phyloP scores from a whole-genome alignment of 1,284 basidiomycete species.

The Microbotryum scabiosae region DNA sequence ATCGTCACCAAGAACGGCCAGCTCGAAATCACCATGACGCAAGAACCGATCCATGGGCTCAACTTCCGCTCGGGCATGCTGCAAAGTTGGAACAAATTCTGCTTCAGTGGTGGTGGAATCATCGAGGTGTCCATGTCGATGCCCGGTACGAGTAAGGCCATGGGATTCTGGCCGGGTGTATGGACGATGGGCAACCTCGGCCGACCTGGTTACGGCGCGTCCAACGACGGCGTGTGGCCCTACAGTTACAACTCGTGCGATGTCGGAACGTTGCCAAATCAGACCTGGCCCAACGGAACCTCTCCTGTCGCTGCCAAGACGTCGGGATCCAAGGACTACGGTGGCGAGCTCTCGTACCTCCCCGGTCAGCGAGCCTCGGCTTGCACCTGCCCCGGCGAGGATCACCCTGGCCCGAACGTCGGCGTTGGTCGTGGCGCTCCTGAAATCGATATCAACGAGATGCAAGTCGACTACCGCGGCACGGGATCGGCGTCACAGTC shows the following conservation, averaged over 20 bases:
- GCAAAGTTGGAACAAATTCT: constrained; percentile 79
- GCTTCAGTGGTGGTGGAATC: constrained; percentile 73
- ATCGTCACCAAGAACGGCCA: constrained; percentile 68
- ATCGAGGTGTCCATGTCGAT: constrained; percentile 60
- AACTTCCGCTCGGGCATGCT: constrained; percentile 55
- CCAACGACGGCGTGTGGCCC: constrained; percentile 71
- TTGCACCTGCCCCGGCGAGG: constrained; percentile 43
- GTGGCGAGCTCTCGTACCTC: constrained; percentile 44
- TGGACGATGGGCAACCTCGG: constrained; percentile 61
- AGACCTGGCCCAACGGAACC: constrained; percentile 46
- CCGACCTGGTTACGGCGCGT: constrained; percentile 68
- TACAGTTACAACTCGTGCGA: constrained; percentile 70
- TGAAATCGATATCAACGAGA: constrained; percentile 51
- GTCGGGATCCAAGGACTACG: constrained; percentile 31
- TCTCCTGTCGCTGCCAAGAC: constrained; percentile 27
- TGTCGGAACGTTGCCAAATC: constrained; percentile 72
- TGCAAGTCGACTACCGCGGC: constrained; percentile 39
- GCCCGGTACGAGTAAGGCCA: constrained; percentile 58
- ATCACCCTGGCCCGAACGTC: constrained; percentile 43
- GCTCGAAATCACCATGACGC: constrained; percentile 66
- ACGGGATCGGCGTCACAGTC: constrained; percentile 43
- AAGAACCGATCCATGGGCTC: constrained; percentile 58
- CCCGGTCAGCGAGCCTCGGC: constrained; percentile 44
- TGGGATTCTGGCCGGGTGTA: constrained; percentile 40
- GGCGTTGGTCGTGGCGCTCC: constrained; percentile 38